Conservation (phyloP, 1,139 yeast genomes). For the Suzukiozyma palmioleophila region DNA sequence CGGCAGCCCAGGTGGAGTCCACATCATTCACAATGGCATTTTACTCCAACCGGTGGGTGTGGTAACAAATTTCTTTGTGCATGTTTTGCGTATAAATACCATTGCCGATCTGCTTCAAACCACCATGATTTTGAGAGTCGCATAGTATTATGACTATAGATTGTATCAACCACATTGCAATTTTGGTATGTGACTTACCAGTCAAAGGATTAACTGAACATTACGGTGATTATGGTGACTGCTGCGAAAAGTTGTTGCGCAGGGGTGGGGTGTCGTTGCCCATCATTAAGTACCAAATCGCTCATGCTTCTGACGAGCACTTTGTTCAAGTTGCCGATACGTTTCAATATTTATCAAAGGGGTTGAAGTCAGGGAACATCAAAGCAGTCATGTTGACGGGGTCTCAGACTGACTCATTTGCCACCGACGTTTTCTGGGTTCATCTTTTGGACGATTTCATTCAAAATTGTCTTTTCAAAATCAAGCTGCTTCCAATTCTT, state of each 20-base stretch:
- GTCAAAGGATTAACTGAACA: conserved; percentile 21
- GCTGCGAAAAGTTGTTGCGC: conserved; percentile 28
- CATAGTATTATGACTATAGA: conserved; percentile 5
- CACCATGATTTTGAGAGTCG: not conserved
- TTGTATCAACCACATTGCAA: conserved; percentile 31
- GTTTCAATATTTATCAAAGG: conserved; percentile 12
- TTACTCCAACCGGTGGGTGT: too few relatives aligned
- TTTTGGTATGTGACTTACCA: conserved; percentile 46
- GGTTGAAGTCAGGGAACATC: conserved; percentile 27
- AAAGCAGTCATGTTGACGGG: conserved; percentile 59
- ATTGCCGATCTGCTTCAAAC: too few relatives aligned
- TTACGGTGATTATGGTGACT: conserved; percentile 54
- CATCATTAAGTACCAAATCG: conserved; percentile 42
- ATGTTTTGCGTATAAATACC: too few relatives aligned
- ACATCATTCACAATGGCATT: too few relatives aligned
- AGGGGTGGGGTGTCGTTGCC: conserved; percentile 11
- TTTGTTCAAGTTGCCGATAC: conserved; percentile 5
- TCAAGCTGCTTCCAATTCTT: conserved; percentile 38
- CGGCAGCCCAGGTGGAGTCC: too few relatives aligned
- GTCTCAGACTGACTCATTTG: conserved; percentile 57
- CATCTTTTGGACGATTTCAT: conserved; percentile 41
- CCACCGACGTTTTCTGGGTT: conserved; percentile 49
- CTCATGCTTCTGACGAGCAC: conserved; percentile 32
- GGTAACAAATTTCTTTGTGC: too few relatives aligned
- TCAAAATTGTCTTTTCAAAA: conserved; percentile 19